These are phyloP conservation scores for Penicillium palitans DNA, from an alignment of 2,329 filamentous ascomycete genomes.

Conservation along the genomic window DNA sequence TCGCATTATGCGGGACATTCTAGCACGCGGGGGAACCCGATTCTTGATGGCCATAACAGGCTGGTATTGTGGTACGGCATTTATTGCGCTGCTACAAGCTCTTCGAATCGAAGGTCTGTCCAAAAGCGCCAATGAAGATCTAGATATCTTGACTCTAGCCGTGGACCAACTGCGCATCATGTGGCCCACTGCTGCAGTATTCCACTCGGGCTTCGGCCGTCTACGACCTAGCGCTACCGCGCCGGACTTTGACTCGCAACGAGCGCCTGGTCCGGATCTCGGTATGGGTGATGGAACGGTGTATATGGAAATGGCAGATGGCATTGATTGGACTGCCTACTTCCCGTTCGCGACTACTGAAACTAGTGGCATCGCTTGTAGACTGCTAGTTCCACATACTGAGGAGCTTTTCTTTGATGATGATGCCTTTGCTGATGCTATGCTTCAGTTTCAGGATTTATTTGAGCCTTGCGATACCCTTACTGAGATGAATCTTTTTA, in stretches of 20 bases:
- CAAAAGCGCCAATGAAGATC: constrained; percentile 34
- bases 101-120: constrained; percentile 35
- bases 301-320: constrained; percentile 17
- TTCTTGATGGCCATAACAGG: constrained; percentile 48
- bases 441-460: constrained; percentile 15
- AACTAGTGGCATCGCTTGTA: constrained; percentile 26
- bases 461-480: constrained; percentile 13
- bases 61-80: constrained; percentile 47
- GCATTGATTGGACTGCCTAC: constrained; percentile 37
- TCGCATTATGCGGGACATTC: constrained; percentile 42
- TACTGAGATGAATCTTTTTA: constrained; percentile 7
- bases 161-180: constrained; percentile 36
- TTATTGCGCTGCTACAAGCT: constrained; percentile 45
- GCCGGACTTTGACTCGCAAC: constrained; percentile 11
- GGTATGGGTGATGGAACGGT: constrained; percentile 13
- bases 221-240: constrained; percentile 29
- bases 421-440: constrained; percentile 13
- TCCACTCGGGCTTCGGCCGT: constrained; percentile 27
- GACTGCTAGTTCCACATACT: constrained; percentile 15
- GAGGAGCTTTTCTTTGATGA: constrained; percentile 16
- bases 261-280: constrained; percentile 11
- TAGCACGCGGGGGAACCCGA: constrained; percentile 41
- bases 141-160: constrained; percentile 35
- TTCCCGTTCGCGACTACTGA: constrained; percentile 39
- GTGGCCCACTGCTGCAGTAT: constrained; percentile 42